Conservation (phyloP, 2,329 filamentous ascomycete genomes). For the Colletotrichum tabaci region DNA sequence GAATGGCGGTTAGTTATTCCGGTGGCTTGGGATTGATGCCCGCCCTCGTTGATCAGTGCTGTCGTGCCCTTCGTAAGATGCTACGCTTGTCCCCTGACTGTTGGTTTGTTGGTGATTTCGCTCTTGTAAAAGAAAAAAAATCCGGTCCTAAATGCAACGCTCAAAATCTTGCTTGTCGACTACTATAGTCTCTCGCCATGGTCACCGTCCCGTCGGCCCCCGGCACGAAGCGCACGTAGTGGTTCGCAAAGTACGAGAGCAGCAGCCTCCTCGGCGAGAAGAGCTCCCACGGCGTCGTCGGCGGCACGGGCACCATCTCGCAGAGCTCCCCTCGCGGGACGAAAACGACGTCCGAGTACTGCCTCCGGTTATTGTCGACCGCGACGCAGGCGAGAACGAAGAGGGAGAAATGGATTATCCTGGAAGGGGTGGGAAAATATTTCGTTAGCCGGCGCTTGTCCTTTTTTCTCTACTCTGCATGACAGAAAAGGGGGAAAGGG, state of each 20-base stretch:
- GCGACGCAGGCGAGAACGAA: conserved; percentile 42
- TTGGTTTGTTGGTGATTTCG: not conserved
- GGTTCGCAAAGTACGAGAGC: conserved; percentile 41
- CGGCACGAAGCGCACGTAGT: conserved; percentile 41
- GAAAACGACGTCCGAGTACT: conserved; percentile 41
- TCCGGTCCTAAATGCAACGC: not conserved
- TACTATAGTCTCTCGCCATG: conserved; percentile 40
- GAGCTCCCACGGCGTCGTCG: conserved; percentile 38
- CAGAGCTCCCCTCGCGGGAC: conserved; percentile 32
- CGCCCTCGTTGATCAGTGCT: not conserved
- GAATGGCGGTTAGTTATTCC: no score
- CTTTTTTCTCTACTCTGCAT: not conserved
- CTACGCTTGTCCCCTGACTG: not conserved
- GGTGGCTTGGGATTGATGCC: no score
- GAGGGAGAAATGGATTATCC: conserved; percentile 39
- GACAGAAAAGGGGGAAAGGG: not conserved
- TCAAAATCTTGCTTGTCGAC: conserved; percentile 40
- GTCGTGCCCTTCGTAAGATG: not conserved
- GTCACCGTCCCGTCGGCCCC: conserved; percentile 40
- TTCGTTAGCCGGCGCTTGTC: not conserved
- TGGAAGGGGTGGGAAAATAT: not conserved
- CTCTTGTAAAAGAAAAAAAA: not conserved
- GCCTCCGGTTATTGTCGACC: conserved; percentile 32
- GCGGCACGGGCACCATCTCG: conserved; percentile 39
- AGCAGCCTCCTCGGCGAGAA: conserved; percentile 33